A percentile compares a stretch with the other conserved stretches of the same genome.
Evolutionary conservation across 495 filamentous ascomycete species (phyloP).

Genomic region (Pyrenopolyporus hunteri): DNA sequence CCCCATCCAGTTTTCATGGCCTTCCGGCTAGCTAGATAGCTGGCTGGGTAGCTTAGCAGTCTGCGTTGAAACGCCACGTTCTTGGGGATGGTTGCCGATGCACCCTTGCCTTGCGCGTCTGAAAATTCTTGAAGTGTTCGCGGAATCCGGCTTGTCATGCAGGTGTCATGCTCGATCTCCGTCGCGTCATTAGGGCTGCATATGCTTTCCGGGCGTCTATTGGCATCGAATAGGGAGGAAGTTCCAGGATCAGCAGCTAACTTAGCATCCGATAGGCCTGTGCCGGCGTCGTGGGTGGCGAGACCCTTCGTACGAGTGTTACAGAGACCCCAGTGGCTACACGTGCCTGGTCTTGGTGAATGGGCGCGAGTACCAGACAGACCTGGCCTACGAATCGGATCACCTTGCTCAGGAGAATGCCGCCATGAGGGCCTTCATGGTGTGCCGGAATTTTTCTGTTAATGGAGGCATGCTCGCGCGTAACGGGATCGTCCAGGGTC

Average conservation of each 20-base stretch:
- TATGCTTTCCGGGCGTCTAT: conserved; percentile 37
- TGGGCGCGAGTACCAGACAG: conserved; percentile 93
- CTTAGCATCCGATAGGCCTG: conserved; percentile 70
- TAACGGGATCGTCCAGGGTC: conserved; percentile 84
- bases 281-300: conserved; percentile 96
- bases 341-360: conserved; percentile 94
- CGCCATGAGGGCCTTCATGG: conserved; percentile 95
- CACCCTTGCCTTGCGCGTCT: conserved; percentile 26
- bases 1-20: too few species aligned
- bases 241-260: conserved; percentile 52
- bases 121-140: conserved; percentile 40
- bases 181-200: conserved; percentile 47
- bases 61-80: conserved; percentile 36
- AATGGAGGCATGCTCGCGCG: conserved; percentile 91
- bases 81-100: conserved; percentile 35
- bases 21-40: too few species aligned
- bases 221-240: conserved; percentile 40
- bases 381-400: conserved; percentile 80
- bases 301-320: conserved; percentile 88
- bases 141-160: conserved; percentile 55
- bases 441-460: conserved; percentile 97
- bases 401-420: conserved; percentile 89
- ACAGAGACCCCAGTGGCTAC: conserved; percentile 72
- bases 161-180: conserved; percentile 45
- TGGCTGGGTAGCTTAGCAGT: conserved; percentile 21